These are phyloP conservation scores for Termitomyces sp. DNA, from an alignment of 768 basidiomycete species.

Conservation along the genomic window DNA sequence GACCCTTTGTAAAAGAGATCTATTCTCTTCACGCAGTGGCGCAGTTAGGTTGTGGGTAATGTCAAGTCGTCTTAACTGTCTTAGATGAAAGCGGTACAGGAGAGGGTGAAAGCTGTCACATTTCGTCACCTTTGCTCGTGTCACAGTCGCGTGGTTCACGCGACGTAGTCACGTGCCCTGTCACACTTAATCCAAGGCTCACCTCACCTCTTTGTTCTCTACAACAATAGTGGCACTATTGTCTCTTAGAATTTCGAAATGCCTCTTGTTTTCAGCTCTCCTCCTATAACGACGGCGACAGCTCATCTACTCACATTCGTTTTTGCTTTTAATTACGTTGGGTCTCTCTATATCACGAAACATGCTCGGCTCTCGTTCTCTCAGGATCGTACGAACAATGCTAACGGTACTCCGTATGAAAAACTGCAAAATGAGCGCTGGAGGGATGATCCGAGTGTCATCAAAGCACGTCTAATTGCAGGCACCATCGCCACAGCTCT, in stretches of 20 bases:
- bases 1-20: not conserved
- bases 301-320: slow-evolving; percentile 56
- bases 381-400: slow-evolving; percentile 21
- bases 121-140: not conserved
- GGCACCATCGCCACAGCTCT: slow-evolving; percentile 60
- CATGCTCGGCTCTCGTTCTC: slow-evolving; percentile 55
- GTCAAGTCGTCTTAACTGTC: not conserved
- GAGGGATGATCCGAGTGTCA: slow-evolving; percentile 85
- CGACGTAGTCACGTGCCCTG: slow-evolving; percentile 2
- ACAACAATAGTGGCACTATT: slow-evolving; percentile 9
- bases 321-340: slow-evolving; percentile 73
- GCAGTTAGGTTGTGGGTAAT: not conserved
- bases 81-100: not conserved
- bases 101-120: slow-evolving; percentile 2
- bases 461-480: slow-evolving; percentile 71
- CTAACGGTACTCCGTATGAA: slow-evolving; percentile 22
- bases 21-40: not conserved
- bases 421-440: slow-evolving; percentile 42
- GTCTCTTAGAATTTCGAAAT: slow-evolving; percentile 10
- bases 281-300: slow-evolving; percentile 26
- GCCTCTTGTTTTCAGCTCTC: slow-evolving; percentile 21
- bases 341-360: slow-evolving; percentile 76
- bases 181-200: not conserved
- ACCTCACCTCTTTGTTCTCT: not conserved
- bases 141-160: slow-evolving; percentile 11